These are phyloP conservation scores for Solanum corneliomulleri DNA, from an alignment of 257 asterid species.

Conservation along the genomic window DNA sequence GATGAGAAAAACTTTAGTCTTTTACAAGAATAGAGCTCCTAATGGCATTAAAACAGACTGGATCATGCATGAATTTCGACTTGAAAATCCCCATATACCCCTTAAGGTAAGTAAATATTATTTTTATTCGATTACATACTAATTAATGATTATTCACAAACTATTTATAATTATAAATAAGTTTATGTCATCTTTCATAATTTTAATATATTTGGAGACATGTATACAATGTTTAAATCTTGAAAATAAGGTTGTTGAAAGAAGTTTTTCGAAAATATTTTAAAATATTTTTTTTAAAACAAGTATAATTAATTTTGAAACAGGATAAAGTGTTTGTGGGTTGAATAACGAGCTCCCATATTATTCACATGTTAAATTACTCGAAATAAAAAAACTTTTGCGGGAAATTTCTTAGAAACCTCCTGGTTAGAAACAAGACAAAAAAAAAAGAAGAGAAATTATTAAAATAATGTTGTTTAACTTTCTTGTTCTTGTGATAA, in stretches of 20 bases:
- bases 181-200: neutral
- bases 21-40: conserved; percentile 63
- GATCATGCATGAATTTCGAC: conserved; percentile 73
- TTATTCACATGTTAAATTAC: neutral
- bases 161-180: neutral
- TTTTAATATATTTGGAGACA: neutral
- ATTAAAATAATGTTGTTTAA: neutral
- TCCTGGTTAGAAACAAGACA: neutral
- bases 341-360: neutral
- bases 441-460: neutral
- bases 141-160: neutral
- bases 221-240: neutral
- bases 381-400: neutral
- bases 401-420: conserved; percentile 17
- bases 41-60: conserved; percentile 56
- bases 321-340: neutral
- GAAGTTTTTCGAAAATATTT: neutral
- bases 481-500: neutral
- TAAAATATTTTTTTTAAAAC: neutral
- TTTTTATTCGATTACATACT: neutral
- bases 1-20: conserved; percentile 69
- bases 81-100: conserved; percentile 45
- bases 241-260: neutral
- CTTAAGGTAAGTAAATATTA: conserved; percentile 21
- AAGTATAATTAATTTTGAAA: neutral